Conservation (phyloP, 768 basidiomycete genomes). For the Cystoderma amianthinum region DNA sequence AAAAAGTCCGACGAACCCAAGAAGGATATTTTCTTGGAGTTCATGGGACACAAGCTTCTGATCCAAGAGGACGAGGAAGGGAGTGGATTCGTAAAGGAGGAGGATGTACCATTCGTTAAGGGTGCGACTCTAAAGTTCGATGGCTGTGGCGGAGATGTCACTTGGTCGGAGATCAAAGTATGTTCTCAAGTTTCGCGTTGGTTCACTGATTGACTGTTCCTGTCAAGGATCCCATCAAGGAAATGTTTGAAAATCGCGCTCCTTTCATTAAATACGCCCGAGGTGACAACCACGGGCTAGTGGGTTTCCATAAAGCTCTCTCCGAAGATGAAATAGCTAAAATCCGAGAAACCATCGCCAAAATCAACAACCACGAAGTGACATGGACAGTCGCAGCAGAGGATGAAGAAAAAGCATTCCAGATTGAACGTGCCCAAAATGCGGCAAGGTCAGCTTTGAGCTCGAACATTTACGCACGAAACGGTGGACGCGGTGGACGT, state of each 20-base stretch:
- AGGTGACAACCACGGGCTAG: constrained; percentile 41
- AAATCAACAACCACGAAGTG: constrained; percentile 57
- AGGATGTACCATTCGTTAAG: constrained; percentile 45
- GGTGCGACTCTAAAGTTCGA: constrained; percentile 52
- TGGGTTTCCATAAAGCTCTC: constrained; percentile 59
- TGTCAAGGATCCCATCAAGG: constrained; percentile 37
- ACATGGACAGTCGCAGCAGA: constrained; percentile 66
- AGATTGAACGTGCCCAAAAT: constrained; percentile 65
- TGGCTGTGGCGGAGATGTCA: constrained; percentile 45
- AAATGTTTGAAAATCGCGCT: constrained; percentile 39
- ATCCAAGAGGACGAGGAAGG: constrained; percentile 58
- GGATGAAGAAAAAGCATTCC: constrained; percentile 66
- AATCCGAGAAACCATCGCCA: constrained; percentile 60
- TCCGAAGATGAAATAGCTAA: constrained; percentile 67
- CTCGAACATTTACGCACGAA: constrained; percentile 18
- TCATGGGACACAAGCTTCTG: constrained; percentile 63
- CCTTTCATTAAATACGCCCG: constrained; percentile 46
- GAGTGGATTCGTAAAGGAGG: constrained; percentile 56
- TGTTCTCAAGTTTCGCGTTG: neutral
- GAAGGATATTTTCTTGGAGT: constrained; percentile 66
- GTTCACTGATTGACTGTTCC: neutral
- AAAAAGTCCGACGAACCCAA: constrained; percentile 25
- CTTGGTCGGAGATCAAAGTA: constrained; percentile 47
- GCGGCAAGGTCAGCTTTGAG: constrained; percentile 50
- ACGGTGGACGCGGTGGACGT: constrained; percentile 20